A percentile compares a stretch with the other conserved stretches of the same genome.
phyloP scores from a whole-genome alignment of 805 yeast genomes.

The Yarrowia sp. region DNA sequence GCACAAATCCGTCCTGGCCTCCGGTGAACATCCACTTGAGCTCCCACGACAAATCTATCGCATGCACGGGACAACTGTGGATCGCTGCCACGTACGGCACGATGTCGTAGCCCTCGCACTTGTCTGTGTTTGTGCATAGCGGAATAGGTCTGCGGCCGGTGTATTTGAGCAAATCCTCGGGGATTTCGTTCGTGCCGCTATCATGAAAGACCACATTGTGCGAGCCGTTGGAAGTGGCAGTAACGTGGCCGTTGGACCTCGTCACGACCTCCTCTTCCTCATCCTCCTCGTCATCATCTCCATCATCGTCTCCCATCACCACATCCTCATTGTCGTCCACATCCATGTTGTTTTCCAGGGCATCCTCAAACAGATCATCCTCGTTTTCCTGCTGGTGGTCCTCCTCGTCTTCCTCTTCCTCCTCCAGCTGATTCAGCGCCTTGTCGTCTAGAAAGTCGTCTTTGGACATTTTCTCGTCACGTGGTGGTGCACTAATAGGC shows the following conservation, averaged over 20 bases:
- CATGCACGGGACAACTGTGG: conserved; percentile 72
- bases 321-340: conserved; percentile 35
- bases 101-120: conserved; percentile 62
- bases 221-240: conserved; percentile 28
- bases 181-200: conserved; percentile 31
- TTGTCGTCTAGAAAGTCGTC: conserved; percentile 24
- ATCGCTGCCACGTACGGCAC: conserved; percentile 87
- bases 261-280: conserved; percentile 36
- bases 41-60: conserved; percentile 73
- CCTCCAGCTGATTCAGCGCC: conserved; percentile 24
- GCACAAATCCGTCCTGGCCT: conserved; percentile 90
- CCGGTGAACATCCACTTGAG: conserved; percentile 89
- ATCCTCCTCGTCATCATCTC: conserved; percentile 35
- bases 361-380: conserved; percentile 38
- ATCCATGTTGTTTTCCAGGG: conserved; percentile 37
- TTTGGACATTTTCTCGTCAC: not conserved
- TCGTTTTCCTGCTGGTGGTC: conserved; percentile 36
- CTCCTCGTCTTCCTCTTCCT: conserved; percentile 30
- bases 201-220: conserved; percentile 28
- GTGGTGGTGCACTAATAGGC: not conserved
- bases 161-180: conserved; percentile 26
- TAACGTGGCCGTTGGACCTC: conserved; percentile 29
- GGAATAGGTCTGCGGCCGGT: conserved; percentile 27
- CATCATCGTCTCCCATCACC: conserved; percentile 35
- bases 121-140: conserved; percentile 30